These are phyloP conservation scores for Curvularia sp. DNA, from an alignment of 2,329 filamentous ascomycete genomes.

Conservation along the genomic window DNA sequence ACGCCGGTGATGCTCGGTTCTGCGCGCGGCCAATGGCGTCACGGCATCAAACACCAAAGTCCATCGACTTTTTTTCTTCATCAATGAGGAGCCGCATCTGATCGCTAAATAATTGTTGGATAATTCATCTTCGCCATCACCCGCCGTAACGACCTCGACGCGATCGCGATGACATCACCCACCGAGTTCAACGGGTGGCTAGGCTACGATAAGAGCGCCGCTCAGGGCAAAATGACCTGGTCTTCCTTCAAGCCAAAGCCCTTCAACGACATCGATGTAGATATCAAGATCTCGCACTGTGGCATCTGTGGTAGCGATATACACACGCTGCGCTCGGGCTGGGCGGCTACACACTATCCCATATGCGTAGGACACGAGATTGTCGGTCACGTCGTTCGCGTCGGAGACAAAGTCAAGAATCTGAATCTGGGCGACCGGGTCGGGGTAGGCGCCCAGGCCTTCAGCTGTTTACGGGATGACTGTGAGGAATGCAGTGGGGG, in stretches of 20 bases:
- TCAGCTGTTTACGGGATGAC: conserved; percentile 55
- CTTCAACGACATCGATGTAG: conserved; percentile 44
- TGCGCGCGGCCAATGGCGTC: conserved; percentile 2
- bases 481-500: conserved; percentile 63
- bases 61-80: not conserved
- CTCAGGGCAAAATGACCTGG: conserved; percentile 64
- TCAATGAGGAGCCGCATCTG: not conserved
- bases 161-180: conserved; percentile 35
- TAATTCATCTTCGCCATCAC: not conserved
- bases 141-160: not conserved
- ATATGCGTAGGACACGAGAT: conserved; percentile 55
- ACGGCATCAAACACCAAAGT: not conserved
- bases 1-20: conserved; percentile 20
- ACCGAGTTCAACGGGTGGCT: conserved; percentile 66
- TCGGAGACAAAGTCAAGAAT: conserved; percentile 48
- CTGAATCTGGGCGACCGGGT: conserved; percentile 68
- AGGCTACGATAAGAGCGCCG: conserved; percentile 58
- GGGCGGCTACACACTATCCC: conserved; percentile 56
- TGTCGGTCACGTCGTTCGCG: conserved; percentile 49
- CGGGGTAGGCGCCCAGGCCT: conserved; percentile 61
- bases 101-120: not conserved
- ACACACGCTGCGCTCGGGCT: conserved; percentile 53
- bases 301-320: conserved; percentile 50
- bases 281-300: conserved; percentile 47
- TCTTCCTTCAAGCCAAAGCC: conserved; percentile 57